Base-by-base conservation (phyloP, 768 basidiomycete species). In the Pulveroboletus sp. region DNA sequence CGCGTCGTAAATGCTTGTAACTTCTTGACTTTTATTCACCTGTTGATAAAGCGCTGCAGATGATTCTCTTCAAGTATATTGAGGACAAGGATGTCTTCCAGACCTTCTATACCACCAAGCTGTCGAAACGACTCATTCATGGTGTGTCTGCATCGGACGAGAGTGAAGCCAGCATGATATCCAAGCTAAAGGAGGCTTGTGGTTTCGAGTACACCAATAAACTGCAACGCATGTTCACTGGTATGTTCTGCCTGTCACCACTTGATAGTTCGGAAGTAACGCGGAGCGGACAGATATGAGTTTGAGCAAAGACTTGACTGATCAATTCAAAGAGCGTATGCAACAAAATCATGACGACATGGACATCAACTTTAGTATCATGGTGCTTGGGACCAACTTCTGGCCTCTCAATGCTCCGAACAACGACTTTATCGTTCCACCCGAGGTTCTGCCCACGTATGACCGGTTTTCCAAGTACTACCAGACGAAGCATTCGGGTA, bases 41-140 rank as follows among this genome's bases (percentile, higher is more conserved):
- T 10, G 6, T 9, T 58, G 36, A 66, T 28, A 51, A 47, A 43
- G 33, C 26, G 13, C 33, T 55, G 2, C 63, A 98, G 95, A 96
- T 97, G 93, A 78, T 90, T 13, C 73, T 98, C 43, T 96, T 99
- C 87, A 93, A 93, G 67, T 98, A 96, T 70, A 87, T 97, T 60
- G 92, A 94, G 66, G 94, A 98, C 76, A 96, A 96, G 74, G 95
- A 99, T 57, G 91, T 98, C 11, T 99, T 97, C 83, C 93, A 95
- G 65, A 89, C 89, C 15, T 98, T 95, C 77, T 98, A 99, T 73
- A 89, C 87, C 14, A 95, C 91, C 55, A 94, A 91, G 68, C 71
- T 98, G 21, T 90, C 90, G 32, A 90, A 89, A 65, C 92, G 95
- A 53, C 82, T 99, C 24, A 92, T 99, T 58, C 84, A 90, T 57